Conservation (phyloP, 2,329 filamentous ascomycete species). For the Leptographium galeiforme region DNA sequence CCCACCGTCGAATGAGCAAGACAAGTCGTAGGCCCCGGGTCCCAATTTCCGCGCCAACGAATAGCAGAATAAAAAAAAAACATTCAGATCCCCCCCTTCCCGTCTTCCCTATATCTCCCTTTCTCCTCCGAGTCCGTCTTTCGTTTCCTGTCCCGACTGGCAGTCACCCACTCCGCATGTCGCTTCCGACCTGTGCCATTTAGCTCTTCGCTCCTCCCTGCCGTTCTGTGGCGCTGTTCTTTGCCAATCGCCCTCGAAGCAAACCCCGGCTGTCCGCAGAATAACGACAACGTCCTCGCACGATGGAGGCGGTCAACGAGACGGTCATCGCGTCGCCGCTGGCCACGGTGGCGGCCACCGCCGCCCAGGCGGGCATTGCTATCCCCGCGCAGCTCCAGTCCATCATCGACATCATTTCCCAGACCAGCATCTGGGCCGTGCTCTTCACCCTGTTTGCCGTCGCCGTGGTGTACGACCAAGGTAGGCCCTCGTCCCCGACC, state of each 20-base stretch:
- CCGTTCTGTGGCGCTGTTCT: background rate
- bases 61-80: background rate
- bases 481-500: conserved; percentile 39
- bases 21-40: background rate
- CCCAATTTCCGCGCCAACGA: conserved; percentile 1
- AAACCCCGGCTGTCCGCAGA: too few species aligned
- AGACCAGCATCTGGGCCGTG: conserved; percentile 47
- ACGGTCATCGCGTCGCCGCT: conserved; percentile 54
- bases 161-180: background rate
- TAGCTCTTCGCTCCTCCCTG: background rate
- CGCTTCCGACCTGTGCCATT: background rate
- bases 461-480: conserved; percentile 76
- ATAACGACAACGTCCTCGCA: too few species aligned
- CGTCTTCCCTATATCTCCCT: background rate
- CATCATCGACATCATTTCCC: conserved; percentile 43
- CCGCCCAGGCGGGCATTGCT: conserved; percentile 17
- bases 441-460: conserved; percentile 56
- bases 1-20: background rate
- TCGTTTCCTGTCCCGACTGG: background rate
- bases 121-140: background rate
- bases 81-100: background rate
- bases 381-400: conserved; percentile 35
- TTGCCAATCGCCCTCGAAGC: background rate
- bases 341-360: conserved; percentile 34
- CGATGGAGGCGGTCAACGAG: conserved; percentile 34